These are phyloP conservation scores for Lecanicillium sp. DNA, from an alignment of 2,329 filamentous ascomycete species.

Conservation along the genomic window DNA sequence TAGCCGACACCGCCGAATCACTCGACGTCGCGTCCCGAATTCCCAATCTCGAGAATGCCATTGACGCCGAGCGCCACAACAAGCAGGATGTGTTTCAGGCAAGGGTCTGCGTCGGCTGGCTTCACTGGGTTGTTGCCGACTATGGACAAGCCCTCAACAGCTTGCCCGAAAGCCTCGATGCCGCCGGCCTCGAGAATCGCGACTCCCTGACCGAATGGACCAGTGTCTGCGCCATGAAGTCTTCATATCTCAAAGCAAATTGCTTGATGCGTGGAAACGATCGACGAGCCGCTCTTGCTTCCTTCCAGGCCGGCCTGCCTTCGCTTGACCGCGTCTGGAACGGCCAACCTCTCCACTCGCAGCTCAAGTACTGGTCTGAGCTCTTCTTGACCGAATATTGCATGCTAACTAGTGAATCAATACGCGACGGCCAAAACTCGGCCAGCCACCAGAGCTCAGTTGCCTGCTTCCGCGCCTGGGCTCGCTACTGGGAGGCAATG, in stretches of 20 bases:
- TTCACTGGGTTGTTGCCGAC: slow-evolving; percentile 71
- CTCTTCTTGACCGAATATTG: slow-evolving; percentile 68
- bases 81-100: slow-evolving; percentile 65
- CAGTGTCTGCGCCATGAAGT: slow-evolving; percentile 71
- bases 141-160: slow-evolving; percentile 51
- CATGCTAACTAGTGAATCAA: slow-evolving; percentile 55
- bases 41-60: slow-evolving; percentile 44
- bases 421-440: slow-evolving; percentile 41
- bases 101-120: slow-evolving; percentile 73
- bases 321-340: slow-evolving; percentile 48
- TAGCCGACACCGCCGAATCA: slow-evolving; percentile 31
- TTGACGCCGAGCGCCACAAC: slow-evolving; percentile 47
- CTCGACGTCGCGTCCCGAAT: slow-evolving; percentile 37
- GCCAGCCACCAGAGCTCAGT: slow-evolving; percentile 46
- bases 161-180: slow-evolving; percentile 56
- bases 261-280: slow-evolving; percentile 42
- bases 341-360: slow-evolving; percentile 46
- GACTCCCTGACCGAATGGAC: slow-evolving; percentile 64
- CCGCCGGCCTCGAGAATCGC: slow-evolving; percentile 44
- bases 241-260: slow-evolving; percentile 67
- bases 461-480: slow-evolving; percentile 58
- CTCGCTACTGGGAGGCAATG: slow-evolving; percentile 55
- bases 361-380: slow-evolving; percentile 72
- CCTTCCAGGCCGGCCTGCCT: slow-evolving; percentile 58
- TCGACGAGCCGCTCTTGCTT: slow-evolving; percentile 51